Conservation (phyloP, 2,329 filamentous ascomycete genomes). For the Nannizziopsis arthrosporioides region DNA sequence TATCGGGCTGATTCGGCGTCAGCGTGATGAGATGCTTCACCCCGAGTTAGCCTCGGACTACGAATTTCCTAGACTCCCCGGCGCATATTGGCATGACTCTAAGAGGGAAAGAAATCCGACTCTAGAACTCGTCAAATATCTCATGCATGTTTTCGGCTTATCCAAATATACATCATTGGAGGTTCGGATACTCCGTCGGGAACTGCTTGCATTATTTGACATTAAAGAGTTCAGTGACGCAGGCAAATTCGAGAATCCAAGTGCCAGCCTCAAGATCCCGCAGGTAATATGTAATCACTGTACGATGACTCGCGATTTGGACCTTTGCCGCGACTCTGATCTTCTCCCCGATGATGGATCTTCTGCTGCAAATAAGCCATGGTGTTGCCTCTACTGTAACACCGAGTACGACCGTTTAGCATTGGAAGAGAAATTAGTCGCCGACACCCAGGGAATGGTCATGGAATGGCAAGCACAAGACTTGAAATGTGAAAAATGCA, state of each 20-base stretch:
- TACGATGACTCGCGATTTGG: slow-evolving; percentile 76
- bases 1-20: slow-evolving; percentile 63
- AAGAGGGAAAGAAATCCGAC: slow-evolving; percentile 61
- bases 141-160: slow-evolving; percentile 84
- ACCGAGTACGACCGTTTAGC: slow-evolving; percentile 63
- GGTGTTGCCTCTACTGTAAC: slow-evolving; percentile 67
- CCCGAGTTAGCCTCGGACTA: slow-evolving; percentile 81
- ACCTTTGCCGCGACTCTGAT: slow-evolving; percentile 82
- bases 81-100: slow-evolving; percentile 32
- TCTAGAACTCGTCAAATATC: slow-evolving; percentile 78
- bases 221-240: slow-evolving; percentile 85
- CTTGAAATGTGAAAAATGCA: slow-evolving; percentile 66
- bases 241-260: slow-evolving; percentile 79
- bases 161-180: slow-evolving; percentile 86
- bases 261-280: slow-evolving; percentile 56
- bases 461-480: slow-evolving; percentile 83
- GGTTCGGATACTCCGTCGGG: slow-evolving; percentile 75
- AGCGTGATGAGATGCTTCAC: slow-evolving; percentile 80
- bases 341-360: slow-evolving; percentile 48
- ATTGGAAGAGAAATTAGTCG: slow-evolving; percentile 74
- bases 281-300: slow-evolving; percentile 83
- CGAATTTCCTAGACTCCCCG: slow-evolving; percentile 62
- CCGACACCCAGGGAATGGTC: slow-evolving; percentile 60
- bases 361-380: slow-evolving; percentile 37
- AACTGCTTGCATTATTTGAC: slow-evolving; percentile 80